Conservation (phyloP, 768 basidiomycete species). For the Melanogaster broomeanus region DNA sequence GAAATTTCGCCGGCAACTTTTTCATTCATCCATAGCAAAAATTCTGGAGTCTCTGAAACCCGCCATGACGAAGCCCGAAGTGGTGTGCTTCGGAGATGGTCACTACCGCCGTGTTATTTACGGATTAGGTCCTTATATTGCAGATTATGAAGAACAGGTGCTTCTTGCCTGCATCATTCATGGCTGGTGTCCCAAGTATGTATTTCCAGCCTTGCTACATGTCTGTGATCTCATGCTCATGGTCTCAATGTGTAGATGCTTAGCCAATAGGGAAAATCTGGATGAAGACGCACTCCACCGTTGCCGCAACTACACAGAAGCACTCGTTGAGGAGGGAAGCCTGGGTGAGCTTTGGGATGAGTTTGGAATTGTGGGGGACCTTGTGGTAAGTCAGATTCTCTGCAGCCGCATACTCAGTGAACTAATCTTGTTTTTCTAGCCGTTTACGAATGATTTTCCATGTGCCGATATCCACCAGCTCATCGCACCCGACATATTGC, state of each 20-base stretch:
- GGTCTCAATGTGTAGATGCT: background rate
- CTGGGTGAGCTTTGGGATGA: constrained; percentile 24
- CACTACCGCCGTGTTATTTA: constrained; percentile 31
- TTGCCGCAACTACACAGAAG: background rate
- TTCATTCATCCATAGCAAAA: constrained; percentile 30
- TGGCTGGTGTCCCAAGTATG: constrained; percentile 31
- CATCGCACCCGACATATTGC: too few species aligned
- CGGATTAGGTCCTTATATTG: constrained; percentile 38
- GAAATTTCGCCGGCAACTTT: too few species aligned
- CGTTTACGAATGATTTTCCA: constrained; percentile 37
- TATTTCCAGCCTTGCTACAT: background rate
- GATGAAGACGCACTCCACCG: background rate
- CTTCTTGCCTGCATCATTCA: constrained; percentile 33
- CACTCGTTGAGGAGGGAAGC: background rate
- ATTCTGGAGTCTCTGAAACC: constrained; percentile 28
- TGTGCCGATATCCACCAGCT: constrained; percentile 34
- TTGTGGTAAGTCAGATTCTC: constrained; percentile 19
- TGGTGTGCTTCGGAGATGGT: too few species aligned
- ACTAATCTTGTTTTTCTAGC: constrained; percentile 15
- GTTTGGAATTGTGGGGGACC: constrained; percentile 26
- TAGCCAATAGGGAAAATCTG: background rate
- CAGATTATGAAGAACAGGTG: constrained; percentile 41
- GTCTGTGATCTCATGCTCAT: background rate
- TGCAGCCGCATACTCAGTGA: background rate
- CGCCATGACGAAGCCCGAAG: constrained; percentile 26